Base-by-base conservation (phyloP, 495 filamentous ascomycete species). In the Xanthoparmelia taractica region DNA sequence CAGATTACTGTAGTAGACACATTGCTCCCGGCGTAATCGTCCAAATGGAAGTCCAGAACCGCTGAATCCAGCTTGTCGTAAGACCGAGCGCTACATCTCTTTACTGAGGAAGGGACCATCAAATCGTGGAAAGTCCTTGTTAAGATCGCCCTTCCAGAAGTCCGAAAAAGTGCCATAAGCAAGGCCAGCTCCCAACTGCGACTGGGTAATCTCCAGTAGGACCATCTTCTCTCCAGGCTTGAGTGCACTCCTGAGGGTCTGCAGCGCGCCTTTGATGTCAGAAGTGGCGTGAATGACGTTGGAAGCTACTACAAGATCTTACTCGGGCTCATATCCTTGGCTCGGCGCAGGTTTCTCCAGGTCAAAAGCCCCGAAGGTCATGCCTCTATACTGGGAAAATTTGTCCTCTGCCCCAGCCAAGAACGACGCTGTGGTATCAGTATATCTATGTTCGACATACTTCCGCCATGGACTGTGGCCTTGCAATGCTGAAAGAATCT, bases 381-480 rank as follows among this genome's bases (percentile, higher is more conserved):
- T 13, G 20, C 17, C 41, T 4, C 5, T 23, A 23, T 7, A 45
- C 4, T 45, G 7, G 1, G 2, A 4, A 18, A 45, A 45, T 5
- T n/a, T 23, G 17, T 45, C 5, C 4, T 45, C 17, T 2, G 41
- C 41, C 2, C 8, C n/a, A 4, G 41, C 41, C 8, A 40, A 12
- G 13, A 45, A 45, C n/a, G 25, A 20, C 27, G 29, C 12, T 15
- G 60, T 50, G n/a, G 72, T 58, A 34, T 68, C 68, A 59, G 64
- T 62, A 25, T 67, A 67, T 20, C 67, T 50, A n/a, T 45, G n/a
- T 13, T 8, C n/a, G 1, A n/a, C 8, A 18, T n/a, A 45, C 4
- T 18, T 4, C 2, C 20, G 17, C 2, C 5, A 40, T 15, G 3
- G 18, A 4, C 2, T n/a, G 41, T 23, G 1, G 7, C 41, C 41